These are phyloP conservation scores for Populus alba DNA, from an alignment of 345 rosid genomes.

Conservation along the genomic window DNA sequence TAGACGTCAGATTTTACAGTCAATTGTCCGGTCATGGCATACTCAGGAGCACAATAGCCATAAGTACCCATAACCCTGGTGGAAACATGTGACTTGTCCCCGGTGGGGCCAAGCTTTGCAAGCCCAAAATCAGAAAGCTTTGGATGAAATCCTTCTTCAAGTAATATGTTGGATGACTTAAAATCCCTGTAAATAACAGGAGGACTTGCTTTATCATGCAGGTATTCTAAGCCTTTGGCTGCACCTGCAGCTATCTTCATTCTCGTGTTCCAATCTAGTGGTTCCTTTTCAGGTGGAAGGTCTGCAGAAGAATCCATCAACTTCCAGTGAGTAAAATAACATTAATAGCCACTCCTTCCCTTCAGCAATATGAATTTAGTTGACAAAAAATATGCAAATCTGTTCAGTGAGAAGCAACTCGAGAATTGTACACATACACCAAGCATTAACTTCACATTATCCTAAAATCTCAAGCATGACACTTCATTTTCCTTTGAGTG, in stretches of 20 bases:
- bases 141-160: slow-evolving; percentile 86
- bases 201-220: slow-evolving; percentile 91
- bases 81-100: slow-evolving; percentile 97
- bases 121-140: slow-evolving; percentile 98
- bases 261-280: slow-evolving; percentile 91
- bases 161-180: slow-evolving; percentile 90
- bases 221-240: slow-evolving; percentile 89
- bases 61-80: slow-evolving; percentile 99
- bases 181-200: slow-evolving; percentile 97
- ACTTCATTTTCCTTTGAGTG: background rate
- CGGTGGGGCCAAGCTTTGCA: slow-evolving; percentile 95
- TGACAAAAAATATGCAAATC: background rate
- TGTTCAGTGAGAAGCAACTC: background rate
- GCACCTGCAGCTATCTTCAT: slow-evolving; percentile 99
- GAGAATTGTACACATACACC: background rate
- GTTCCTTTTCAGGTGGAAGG: slow-evolving; percentile 89
- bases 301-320: slow-evolving; percentile 37
- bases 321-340: background rate
- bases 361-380: background rate
- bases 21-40: slow-evolving; percentile 98
- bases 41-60: slow-evolving; percentile 99
- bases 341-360: background rate
- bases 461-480: background rate
- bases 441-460: background rate
- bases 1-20: slow-evolving; percentile 95